Conservation (phyloP, 1,139 yeast species). For the Magnusiomyces paraingens region DNA sequence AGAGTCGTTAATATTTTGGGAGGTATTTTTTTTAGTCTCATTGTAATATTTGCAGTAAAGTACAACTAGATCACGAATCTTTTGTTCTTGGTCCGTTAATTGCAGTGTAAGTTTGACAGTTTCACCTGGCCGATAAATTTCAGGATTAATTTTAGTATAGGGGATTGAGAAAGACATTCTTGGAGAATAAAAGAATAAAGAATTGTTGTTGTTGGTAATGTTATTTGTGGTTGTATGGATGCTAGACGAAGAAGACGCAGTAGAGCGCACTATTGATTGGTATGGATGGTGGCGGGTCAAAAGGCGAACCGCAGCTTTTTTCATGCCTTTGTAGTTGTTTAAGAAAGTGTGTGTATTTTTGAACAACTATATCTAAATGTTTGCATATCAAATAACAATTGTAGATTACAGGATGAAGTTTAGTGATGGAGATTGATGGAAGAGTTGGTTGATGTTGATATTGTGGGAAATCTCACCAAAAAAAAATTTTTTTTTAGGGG, state of each 20-base stretch:
- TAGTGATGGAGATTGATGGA: no score
- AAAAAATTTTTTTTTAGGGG: no score
- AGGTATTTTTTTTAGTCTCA: constrained; percentile 13
- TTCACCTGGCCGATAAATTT: constrained; percentile 9
- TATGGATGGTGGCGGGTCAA: neutral
- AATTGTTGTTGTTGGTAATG: neutral
- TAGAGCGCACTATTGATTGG: neutral
- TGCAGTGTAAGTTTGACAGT: constrained; percentile 21
- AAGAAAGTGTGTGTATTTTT: no score
- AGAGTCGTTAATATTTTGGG: neutral
- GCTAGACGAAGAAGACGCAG: neutral
- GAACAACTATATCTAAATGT: no score
- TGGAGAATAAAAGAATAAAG: neutral
- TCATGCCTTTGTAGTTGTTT: no score
- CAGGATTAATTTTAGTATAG: neutral
- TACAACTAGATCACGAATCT: constrained; percentile 42
- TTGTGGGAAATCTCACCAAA: no score
- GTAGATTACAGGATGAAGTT: no score
- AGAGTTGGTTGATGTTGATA: no score
- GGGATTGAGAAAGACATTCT: neutral
- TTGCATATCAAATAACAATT: no score
- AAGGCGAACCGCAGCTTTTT: no score
- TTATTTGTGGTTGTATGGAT: neutral
- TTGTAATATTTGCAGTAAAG: constrained; percentile 25
- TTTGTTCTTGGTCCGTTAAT: constrained; percentile 44